phyloP scores from a whole-genome alignment of 495 filamentous ascomycete genomes.

The Barbatosphaeria neglecta region DNA sequence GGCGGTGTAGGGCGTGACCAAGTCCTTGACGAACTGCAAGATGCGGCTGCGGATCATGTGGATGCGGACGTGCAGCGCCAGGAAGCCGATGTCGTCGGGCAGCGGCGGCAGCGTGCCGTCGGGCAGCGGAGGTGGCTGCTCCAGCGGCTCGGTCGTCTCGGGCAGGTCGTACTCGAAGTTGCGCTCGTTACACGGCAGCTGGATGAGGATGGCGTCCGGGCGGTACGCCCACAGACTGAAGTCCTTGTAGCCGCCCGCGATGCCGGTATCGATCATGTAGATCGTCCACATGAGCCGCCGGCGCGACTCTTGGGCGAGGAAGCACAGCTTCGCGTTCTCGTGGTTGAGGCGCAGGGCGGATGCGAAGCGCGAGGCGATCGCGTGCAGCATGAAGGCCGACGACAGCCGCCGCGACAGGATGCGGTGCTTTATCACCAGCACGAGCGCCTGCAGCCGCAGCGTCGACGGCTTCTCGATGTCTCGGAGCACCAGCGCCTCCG shows the following conservation, averaged over 20 bases:
- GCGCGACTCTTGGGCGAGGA: slow-evolving; percentile 36
- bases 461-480: slow-evolving; percentile 35
- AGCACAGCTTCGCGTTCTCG: slow-evolving; percentile 35
- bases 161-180: slow-evolving; percentile 42
- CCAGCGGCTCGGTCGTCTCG: slow-evolving; percentile 31
- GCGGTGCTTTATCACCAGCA: slow-evolving; percentile 36
- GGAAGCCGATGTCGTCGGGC: slow-evolving; percentile 34
- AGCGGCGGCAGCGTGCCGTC: slow-evolving; percentile 13
- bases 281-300: slow-evolving; percentile 41
- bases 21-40: slow-evolving; percentile 27
- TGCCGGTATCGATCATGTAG: slow-evolving; percentile 35
- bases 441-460: slow-evolving; percentile 34
- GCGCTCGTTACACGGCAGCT: slow-evolving; percentile 39
- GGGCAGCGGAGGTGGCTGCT: slow-evolving; percentile 17
- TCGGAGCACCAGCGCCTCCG: slow-evolving; percentile 25
- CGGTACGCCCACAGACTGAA: slow-evolving; percentile 32
- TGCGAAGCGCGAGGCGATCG: slow-evolving; percentile 34
- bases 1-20: no score
- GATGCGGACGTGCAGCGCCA: slow-evolving; percentile 36
- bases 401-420: slow-evolving; percentile 33
- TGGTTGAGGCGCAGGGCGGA: slow-evolving; percentile 36
- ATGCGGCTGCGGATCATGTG: slow-evolving; percentile 34
- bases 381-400: slow-evolving; percentile 36
- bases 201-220: slow-evolving; percentile 29
- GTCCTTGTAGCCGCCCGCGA: slow-evolving; percentile 32